Evolutionary conservation across 2,329 filamentous ascomycete genomes (phyloP).

Genomic region (Coniochaeta ligniaria): DNA sequence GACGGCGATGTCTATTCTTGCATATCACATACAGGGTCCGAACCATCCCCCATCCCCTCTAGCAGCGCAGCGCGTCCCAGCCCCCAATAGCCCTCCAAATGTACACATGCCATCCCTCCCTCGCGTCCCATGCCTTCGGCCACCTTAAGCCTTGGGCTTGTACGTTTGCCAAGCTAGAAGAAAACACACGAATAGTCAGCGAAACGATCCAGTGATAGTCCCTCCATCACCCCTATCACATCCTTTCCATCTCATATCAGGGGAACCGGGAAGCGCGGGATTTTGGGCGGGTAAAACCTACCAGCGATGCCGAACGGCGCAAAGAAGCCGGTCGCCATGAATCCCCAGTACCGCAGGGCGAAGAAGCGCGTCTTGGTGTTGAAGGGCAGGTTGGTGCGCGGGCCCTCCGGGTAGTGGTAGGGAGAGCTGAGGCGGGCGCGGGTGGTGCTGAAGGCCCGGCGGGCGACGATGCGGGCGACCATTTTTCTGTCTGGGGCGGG

Average conservation of each 20-base stretch:
- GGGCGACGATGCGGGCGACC: constrained; percentile 65
- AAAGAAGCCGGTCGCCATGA: constrained; percentile 50
- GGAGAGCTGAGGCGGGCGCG: constrained; percentile 77
- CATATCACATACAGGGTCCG: constrained; percentile 9
- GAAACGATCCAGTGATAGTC: not conserved
- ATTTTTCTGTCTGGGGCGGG: constrained; percentile 51
- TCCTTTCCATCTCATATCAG: not conserved
- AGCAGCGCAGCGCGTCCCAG: not conserved
- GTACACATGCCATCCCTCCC: constrained; percentile 4
- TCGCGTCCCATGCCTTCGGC: constrained; percentile 4
- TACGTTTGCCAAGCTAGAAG: constrained; percentile 42
- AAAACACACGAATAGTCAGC: constrained; percentile 13
- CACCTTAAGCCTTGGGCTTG: constrained; percentile 33
- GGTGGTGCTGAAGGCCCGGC: constrained; percentile 91
- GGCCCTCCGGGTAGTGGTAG: constrained; percentile 98
- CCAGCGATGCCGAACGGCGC: constrained; percentile 57
- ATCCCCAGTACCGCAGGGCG: constrained; percentile 72
- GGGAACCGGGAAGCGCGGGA: not conserved
- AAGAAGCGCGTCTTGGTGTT: constrained; percentile 90
- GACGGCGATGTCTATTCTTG: constrained; percentile 9
- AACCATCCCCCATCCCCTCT: not conserved
- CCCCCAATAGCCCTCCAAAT: not conserved
- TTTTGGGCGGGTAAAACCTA: constrained; percentile 31
- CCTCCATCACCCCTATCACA: no score
- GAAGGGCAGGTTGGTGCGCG: constrained; percentile 93